phyloP scores from a whole-genome alignment of 2,329 filamentous ascomycete species.

The Blastomyces gilchristii region DNA sequence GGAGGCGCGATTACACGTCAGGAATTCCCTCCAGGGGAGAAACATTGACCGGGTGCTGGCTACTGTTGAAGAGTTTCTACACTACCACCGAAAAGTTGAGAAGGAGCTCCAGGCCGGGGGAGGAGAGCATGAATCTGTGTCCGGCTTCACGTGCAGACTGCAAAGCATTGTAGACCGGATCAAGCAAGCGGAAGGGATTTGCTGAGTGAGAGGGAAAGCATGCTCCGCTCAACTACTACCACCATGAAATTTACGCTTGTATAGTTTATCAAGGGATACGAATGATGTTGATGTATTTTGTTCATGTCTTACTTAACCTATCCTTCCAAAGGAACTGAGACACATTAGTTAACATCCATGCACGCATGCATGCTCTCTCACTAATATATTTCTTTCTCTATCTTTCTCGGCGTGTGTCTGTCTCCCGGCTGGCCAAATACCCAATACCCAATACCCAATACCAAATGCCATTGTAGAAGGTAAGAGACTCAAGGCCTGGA shows the following conservation, averaged over 20 bases:
- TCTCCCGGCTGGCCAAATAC: too few species aligned
- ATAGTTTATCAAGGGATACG: neutral
- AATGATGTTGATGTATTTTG: neutral
- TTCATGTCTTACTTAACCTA: neutral
- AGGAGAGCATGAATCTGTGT: conserved; percentile 39
- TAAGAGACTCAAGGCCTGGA: neutral
- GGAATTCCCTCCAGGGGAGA: conserved; percentile 35
- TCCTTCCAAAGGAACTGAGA: neutral
- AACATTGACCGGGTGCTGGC: conserved; percentile 43
- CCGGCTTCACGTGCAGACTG: conserved; percentile 46
- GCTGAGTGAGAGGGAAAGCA: neutral
- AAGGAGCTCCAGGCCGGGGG: conserved; percentile 32
- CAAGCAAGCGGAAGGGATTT: conserved; percentile 17
- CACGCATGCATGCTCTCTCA: too few species aligned
- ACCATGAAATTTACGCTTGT: neutral
- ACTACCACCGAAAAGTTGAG: conserved; percentile 51
- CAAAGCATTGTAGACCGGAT: conserved; percentile 43
- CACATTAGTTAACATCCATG: neutral
- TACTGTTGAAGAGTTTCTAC: conserved; percentile 53
- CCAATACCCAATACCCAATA: too few species aligned
- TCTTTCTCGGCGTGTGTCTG: too few species aligned
- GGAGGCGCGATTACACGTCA: conserved; percentile 36
- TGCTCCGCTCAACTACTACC: too few species aligned
- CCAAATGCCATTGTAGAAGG: neutral
- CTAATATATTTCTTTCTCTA: too few species aligned